A percentile compares a stretch with the other conserved stretches of the same genome.
Conservation (phyloP, 108 stramenopile species). For the Cyclotella kingstonii region DNA sequence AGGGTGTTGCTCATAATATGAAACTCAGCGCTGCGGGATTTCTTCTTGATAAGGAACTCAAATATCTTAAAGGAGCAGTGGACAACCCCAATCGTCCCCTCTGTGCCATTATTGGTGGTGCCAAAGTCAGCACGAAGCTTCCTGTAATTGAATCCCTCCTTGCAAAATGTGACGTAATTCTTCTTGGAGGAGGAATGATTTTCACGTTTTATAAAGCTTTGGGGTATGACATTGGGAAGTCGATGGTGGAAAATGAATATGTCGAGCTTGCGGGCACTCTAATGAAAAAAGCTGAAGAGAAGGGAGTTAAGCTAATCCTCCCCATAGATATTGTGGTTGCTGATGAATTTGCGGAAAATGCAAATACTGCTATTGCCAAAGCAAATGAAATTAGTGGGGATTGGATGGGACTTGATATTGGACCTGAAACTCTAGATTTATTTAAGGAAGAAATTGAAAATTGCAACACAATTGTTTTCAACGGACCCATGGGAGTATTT, state of each 20-base stretch:
- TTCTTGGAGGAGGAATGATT: conserved; percentile 98
- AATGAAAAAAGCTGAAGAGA: conserved; percentile 93
- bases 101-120: conserved; percentile 98
- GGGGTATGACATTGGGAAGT: conserved; percentile 87
- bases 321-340: conserved; percentile 93
- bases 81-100: conserved; percentile 93
- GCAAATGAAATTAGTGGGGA: conserved; percentile 88
- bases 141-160: conserved; percentile 96
- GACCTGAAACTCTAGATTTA: conserved; percentile 81
- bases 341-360: conserved; percentile 88
- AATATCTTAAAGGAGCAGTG: conserved; percentile 97
- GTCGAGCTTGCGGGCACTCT: conserved; percentile 85
- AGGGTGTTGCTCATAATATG: conserved; percentile 85
- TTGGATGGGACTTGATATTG: conserved; percentile 98
- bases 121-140: conserved; percentile 98
- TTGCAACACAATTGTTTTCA: conserved; percentile 94
- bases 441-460: conserved; percentile 79
- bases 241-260: conserved; percentile 91
- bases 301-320: conserved; percentile 92
- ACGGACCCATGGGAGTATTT: conserved; percentile 96
- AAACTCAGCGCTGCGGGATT: conserved; percentile 82
- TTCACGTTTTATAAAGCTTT: conserved; percentile 98
- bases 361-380: conserved; percentile 74
- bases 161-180: conserved; percentile 92
- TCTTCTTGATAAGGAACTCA: conserved; percentile 93